These are phyloP conservation scores for Ophiocordyceps camponoti-leonardi DNA, from an alignment of 2,329 filamentous ascomycete genomes.

Conservation along the genomic window DNA sequence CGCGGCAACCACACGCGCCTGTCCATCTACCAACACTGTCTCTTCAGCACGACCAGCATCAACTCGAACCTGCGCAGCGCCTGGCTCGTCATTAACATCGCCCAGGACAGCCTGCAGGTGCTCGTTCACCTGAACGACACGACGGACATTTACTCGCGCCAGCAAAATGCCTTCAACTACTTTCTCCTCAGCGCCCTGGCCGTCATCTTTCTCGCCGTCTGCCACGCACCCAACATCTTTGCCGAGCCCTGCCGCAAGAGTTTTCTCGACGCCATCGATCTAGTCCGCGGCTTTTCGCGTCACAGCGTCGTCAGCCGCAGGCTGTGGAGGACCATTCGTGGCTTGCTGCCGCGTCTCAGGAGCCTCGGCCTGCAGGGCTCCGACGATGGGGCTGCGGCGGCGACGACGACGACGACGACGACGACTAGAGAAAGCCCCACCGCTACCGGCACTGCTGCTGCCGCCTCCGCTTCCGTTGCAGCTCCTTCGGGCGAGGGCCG, in stretches of 20 bases:
- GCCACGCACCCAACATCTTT: slow-evolving; percentile 24
- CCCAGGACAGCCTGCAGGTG: slow-evolving; percentile 8
- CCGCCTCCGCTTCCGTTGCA: background rate
- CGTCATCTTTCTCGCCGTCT: slow-evolving; percentile 24
- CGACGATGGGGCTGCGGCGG: slow-evolving; percentile 1
- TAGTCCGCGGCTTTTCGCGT: slow-evolving; percentile 15
- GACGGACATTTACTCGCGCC: slow-evolving; percentile 9
- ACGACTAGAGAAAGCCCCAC: background rate
- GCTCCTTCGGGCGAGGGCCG: background rate
- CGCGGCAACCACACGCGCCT: slow-evolving; percentile 25
- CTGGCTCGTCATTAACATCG: slow-evolving; percentile 16
- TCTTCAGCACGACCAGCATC: slow-evolving; percentile 19
- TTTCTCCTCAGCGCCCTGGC: slow-evolving; percentile 12
- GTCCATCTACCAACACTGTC: slow-evolving; percentile 23
- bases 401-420: background rate
- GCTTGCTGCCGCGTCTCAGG: slow-evolving; percentile 14
- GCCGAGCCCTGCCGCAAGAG: slow-evolving; percentile 16
- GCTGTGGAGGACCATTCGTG: slow-evolving; percentile 18
- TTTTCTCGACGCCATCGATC: slow-evolving; percentile 14
- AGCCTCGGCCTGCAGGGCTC: slow-evolving; percentile 8
- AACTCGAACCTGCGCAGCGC: slow-evolving; percentile 15
- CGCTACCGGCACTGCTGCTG: too few relatives aligned
- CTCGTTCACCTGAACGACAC: slow-evolving; percentile 8
- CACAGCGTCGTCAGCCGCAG: slow-evolving; percentile 15
- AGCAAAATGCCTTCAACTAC: slow-evolving; percentile 10